A percentile compares a stretch with the other conserved stretches of the same genome.
These are phyloP conservation scores for Rutstroemia sydowiana DNA, from an alignment of 2,329 filamentous ascomycete genomes.

Conservation along the genomic window DNA sequence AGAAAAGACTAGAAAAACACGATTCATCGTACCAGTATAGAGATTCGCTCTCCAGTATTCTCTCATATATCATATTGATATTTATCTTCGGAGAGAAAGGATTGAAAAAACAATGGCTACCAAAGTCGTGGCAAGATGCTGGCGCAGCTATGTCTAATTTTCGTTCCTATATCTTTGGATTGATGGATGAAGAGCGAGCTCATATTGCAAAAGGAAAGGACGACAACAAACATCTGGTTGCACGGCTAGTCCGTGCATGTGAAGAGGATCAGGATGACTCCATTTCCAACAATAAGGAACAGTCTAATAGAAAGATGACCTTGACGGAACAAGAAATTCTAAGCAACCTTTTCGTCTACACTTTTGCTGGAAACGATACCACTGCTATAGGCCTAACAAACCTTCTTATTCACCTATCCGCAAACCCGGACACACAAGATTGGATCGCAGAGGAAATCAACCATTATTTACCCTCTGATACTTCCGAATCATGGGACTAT, in stretches of 20 bases:
- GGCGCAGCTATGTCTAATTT: neutral
- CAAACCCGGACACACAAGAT: neutral
- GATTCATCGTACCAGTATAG: conserved; percentile 1
- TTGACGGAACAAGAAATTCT: neutral
- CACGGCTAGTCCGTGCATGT: neutral
- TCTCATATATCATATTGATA: neutral
- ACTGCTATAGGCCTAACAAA: neutral
- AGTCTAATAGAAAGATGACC: neutral
- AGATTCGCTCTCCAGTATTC: neutral
- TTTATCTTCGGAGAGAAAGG: neutral
- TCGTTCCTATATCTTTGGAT: neutral
- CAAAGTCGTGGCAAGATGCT: neutral
- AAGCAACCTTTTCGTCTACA: conserved; percentile 1
- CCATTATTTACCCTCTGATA: neutral
- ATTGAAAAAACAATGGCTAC: neutral
- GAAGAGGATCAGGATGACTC: neutral
- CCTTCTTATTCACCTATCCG: neutral
- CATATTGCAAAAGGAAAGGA: neutral
- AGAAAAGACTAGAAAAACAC: neutral
- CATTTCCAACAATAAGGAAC: no score
- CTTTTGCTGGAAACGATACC: conserved; percentile 1
- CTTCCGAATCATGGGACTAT: neutral
- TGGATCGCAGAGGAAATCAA: conserved; percentile 1
- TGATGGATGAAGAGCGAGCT: neutral
- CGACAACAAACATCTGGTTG: neutral